These are phyloP conservation scores for Zalerion maritima DNA, from an alignment of 495 filamentous ascomycete species.

Conservation along the genomic window DNA sequence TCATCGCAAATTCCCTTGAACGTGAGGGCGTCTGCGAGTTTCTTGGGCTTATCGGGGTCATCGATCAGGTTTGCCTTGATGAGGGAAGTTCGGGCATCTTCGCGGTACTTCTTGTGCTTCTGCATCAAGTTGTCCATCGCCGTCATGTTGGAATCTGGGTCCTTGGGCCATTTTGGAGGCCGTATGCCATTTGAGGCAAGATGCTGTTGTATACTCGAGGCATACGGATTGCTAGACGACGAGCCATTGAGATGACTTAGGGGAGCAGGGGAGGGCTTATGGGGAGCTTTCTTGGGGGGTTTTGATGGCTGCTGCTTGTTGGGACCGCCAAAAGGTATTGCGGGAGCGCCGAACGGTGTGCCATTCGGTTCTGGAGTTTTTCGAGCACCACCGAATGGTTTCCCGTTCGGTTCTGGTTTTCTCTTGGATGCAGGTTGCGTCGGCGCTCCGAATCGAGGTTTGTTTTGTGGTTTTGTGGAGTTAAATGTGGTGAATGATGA, in stretches of 20 bases:
- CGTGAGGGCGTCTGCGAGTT: constrained; percentile 68
- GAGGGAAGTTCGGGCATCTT: constrained; percentile 49
- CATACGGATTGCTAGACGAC: constrained; percentile 7
- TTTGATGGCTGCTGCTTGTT: no score
- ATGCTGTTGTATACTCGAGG: constrained; percentile 25
- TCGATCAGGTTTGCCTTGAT: constrained; percentile 67
- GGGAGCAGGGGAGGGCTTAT: background rate
- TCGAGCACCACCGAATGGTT: no score
- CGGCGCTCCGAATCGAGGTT: constrained; percentile 1
- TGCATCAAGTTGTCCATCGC: constrained; percentile 29
- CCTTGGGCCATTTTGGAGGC: constrained; percentile 29
- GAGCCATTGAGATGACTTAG: no score
- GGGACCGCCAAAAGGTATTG: no score
- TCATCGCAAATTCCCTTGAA: constrained; percentile 79
- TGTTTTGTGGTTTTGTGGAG: constrained; percentile 2
- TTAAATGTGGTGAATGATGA: no score
- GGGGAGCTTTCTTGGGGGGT: background rate
- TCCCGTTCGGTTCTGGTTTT: background rate
- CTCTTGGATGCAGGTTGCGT: background rate
- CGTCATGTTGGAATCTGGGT: constrained; percentile 24
- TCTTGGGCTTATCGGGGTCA: constrained; percentile 73
- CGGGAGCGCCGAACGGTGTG: no score
- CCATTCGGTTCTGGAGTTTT: no score
- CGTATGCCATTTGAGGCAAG: constrained; percentile 26
- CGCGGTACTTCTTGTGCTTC: constrained; percentile 47